A percentile compares a stretch with the other conserved stretches of the same genome.
Evolutionary conservation across 805 yeast genomes (phyloP).

Genomic region (Lachancea mirantina): DNA sequence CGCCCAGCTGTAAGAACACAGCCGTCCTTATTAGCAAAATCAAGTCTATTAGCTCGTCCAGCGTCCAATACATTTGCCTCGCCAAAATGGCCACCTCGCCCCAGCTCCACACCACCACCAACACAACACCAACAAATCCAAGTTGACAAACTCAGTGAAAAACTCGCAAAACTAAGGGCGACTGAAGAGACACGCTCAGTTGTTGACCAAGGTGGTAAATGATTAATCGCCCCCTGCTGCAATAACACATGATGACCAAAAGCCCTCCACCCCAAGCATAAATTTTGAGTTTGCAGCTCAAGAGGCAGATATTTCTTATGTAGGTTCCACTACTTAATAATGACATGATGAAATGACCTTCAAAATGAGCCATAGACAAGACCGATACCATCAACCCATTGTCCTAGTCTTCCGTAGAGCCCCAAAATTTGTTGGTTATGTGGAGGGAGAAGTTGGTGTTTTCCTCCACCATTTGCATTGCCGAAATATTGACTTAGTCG

Average conservation of each 20-base stretch:
- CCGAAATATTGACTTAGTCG: slow-evolving; percentile 56
- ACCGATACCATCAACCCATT: slow-evolving; percentile 74
- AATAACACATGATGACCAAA: too few species aligned
- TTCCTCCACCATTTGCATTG: slow-evolving; percentile 59
- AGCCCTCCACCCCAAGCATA: too few species aligned
- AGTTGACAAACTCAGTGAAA: slow-evolving; percentile 30
- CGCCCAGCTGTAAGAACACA: slow-evolving; percentile 7
- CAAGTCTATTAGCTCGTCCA: slow-evolving; percentile 8
- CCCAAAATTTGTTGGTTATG: slow-evolving; percentile 57
- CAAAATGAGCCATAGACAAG: slow-evolving; percentile 41
- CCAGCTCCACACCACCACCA: slow-evolving; percentile 5
- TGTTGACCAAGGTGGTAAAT: too few species aligned
- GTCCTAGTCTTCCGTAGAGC: slow-evolving; percentile 57
- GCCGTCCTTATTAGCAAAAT: slow-evolving; percentile 2
- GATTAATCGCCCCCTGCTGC: too few species aligned
- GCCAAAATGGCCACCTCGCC: too few species aligned
- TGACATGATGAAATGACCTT: slow-evolving; percentile 6
- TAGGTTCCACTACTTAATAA: slow-evolving; percentile 2
- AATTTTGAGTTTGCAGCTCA: too few species aligned
- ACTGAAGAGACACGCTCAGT: too few species aligned
- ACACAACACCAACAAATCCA: slow-evolving; percentile 15
- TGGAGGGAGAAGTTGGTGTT: slow-evolving; percentile 57
- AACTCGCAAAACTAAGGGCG: slow-evolving; percentile 20
- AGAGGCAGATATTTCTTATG: not conserved
- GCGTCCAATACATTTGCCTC: too few species aligned